phyloP scores from a whole-genome alignment of 768 basidiomycete genomes.

The Pleurotus djamor region DNA sequence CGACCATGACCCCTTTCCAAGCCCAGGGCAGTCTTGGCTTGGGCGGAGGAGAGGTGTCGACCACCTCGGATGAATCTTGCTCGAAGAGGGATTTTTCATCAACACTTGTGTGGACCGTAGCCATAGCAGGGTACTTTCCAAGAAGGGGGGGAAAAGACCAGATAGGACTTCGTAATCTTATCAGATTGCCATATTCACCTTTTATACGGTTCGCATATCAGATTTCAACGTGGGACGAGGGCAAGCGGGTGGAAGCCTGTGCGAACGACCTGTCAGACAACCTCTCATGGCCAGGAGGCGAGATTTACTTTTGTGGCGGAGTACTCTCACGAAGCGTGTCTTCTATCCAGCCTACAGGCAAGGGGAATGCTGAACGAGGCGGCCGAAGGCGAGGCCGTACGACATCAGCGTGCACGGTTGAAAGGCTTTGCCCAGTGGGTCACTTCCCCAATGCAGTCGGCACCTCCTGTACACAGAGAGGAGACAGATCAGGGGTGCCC shows the following conservation, averaged over 20 bases:
- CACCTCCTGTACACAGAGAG: too few relatives aligned
- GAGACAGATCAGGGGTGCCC: too few relatives aligned
- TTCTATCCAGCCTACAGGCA: too few relatives aligned
- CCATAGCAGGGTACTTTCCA: background rate
- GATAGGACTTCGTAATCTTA: background rate
- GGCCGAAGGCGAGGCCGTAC: too few relatives aligned
- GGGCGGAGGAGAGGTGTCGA: slow-evolving; percentile 13
- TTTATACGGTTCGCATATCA: slow-evolving; percentile 5
- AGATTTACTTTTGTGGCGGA: background rate
- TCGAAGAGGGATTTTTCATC: background rate
- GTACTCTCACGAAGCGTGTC: background rate
- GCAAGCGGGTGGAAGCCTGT: background rate
- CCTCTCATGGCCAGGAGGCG: background rate
- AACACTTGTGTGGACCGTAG: background rate
- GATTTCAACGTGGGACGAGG: background rate
- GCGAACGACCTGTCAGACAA: background rate
- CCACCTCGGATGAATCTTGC: background rate
- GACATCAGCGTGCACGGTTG: too few relatives aligned
- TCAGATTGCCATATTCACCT: background rate
- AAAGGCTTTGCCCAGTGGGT: too few relatives aligned
- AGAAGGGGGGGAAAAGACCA: background rate
- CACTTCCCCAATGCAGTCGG: too few relatives aligned
- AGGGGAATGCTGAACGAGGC: too few relatives aligned
- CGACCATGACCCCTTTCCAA: slow-evolving; percentile 31
- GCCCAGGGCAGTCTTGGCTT: slow-evolving; percentile 27